Base-by-base conservation (phyloP, 2,329 filamentous ascomycete genomes). In the Colletotrichum lupini region DNA sequence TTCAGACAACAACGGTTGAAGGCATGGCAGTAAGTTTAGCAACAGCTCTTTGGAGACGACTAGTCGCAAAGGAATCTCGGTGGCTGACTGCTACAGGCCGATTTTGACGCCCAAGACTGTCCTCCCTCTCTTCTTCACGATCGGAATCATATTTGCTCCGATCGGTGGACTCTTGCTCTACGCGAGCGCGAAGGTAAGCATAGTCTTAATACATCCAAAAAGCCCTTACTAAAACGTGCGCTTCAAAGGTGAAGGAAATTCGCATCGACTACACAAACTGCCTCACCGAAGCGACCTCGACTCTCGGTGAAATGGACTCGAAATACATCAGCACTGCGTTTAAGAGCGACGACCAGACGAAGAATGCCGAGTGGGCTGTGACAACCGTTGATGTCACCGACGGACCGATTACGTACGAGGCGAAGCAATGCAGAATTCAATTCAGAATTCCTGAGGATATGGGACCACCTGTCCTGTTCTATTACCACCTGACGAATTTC, bases 1-100 rank as follows among this genome's bases (percentile, higher is more conserved):
- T 99, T 98, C 82, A 91, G 97, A 79, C 97, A 99, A 82, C 97
- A 99, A 85, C 92, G 97, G 81, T 86, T 99, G 83, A 98, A 98
- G 86, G 97, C 97, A 86, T 99, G 97, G 97, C 97, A 99, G 93
- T 97, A 88, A 84, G 95, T 90, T 55, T 58, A 79, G 88, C 82
- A 67, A 75, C 60, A 72, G 75, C 30, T 68, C 72, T 56, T 28
- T 26, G 58, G 49, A 8, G 30, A 30, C 24, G 32, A 57, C 49
- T 22, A 58, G 60, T 49, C 6, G 59, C 52, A 24, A 63, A 32
- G 42, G n/a, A 49, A 62, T 35, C 16, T 60, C 28, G 5, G 53
- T 58, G 19, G 65, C 74, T 75, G 59, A 79, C 66, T 58, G n/a
- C 32, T 56, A 69, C 80, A 97, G 94, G 85, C 96, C 96, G 49